Evolutionary conservation across 2,329 filamentous ascomycete species (phyloP), one percentile per base, ranked within the genome.

Genomic region (Venturia effusa): DNA sequence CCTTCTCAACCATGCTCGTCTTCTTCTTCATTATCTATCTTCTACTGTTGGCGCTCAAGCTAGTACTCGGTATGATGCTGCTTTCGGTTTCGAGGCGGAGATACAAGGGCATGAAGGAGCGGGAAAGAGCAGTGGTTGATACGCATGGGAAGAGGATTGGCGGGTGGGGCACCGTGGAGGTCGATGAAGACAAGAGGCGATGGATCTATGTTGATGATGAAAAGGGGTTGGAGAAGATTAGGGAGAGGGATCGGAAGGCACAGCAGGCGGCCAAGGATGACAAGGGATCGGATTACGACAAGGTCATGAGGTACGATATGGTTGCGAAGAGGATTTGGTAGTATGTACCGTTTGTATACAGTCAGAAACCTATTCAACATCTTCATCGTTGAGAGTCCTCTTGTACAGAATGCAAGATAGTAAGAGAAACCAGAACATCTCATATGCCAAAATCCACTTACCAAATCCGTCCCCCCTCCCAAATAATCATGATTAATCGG

Each of bases 301-400:
- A 78, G 73, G 90, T 86, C 67, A 85, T 81, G 69, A 82, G 94
- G 70, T 99, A 97, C 77, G 91, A 92, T 72, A 97, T 97, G 94
- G 88, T 92, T 69, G 90, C 91, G 0, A 97, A 97, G 81, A 83
- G 94, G 73, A 99, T 99, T 70, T 99, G 94, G 94, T 97, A 77
- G 70, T 15, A 39, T 39, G 37, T 39, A 39, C n/a, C n/a, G n/a
- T n/a, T n/a, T n/a, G n/a, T n/a, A n/a, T n/a, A n/a, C n/a, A n/a
- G n/a, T n/a, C n/a, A n/a, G n/a, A n/a, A n/a, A n/a, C n/a, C n/a
- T n/a, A n/a, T n/a, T n/a, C n/a, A n/a, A n/a, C n/a, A n/a, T n/a
- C n/a, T n/a, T n/a, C n/a, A n/a, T n/a, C n/a, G n/a, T n/a, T n/a
- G n/a, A n/a, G n/a, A n/a, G n/a, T n/a, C n/a, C n/a, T n/a, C n/a